A percentile compares a stretch with the other conserved stretches of the same genome.
Conservation (phyloP, 2,329 filamentous ascomycete species). For the Trichocomaceae sp. region DNA sequence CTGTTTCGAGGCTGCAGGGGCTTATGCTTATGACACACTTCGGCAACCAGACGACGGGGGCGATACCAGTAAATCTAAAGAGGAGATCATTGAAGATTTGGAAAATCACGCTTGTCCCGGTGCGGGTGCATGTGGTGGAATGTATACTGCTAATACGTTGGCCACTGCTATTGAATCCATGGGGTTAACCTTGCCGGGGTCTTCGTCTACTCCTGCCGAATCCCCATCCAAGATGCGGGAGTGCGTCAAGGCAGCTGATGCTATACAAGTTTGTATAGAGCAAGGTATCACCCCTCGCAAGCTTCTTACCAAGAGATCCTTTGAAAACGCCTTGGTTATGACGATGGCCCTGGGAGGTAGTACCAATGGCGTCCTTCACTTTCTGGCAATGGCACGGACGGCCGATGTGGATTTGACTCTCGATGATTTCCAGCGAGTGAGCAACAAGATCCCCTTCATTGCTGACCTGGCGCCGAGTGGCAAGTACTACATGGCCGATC, state of each 20-base stretch:
- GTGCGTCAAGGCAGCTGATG: constrained; percentile 71
- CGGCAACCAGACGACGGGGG: constrained; percentile 60
- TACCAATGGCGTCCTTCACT: constrained; percentile 82
- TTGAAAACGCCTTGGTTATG: constrained; percentile 83
- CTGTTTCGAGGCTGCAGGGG: constrained; percentile 82
- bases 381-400: constrained; percentile 83
- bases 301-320: constrained; percentile 69
- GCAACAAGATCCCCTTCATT: constrained; percentile 76
- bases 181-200: constrained; percentile 74
- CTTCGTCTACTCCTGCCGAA: constrained; percentile 72
- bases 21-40: constrained; percentile 69
- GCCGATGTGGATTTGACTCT: constrained; percentile 70
- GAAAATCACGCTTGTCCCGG: constrained; percentile 72
- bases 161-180: constrained; percentile 85
- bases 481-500: constrained; percentile 78
- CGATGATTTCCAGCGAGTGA: constrained; percentile 75
- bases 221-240: constrained; percentile 81
- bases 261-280: constrained; percentile 73
- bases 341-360: constrained; percentile 89
- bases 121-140: constrained; percentile 76
- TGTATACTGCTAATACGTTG: constrained; percentile 96
- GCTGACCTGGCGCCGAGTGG: constrained; percentile 80
- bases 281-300: constrained; percentile 74
- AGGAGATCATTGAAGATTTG: constrained; percentile 78
- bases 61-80: constrained; percentile 58